Percentiles rank a stretch among this genome's conserved stretches.
Conservation (phyloP, 352 stramenopile genomes). For the Phytopythium ostracodes region DNA sequence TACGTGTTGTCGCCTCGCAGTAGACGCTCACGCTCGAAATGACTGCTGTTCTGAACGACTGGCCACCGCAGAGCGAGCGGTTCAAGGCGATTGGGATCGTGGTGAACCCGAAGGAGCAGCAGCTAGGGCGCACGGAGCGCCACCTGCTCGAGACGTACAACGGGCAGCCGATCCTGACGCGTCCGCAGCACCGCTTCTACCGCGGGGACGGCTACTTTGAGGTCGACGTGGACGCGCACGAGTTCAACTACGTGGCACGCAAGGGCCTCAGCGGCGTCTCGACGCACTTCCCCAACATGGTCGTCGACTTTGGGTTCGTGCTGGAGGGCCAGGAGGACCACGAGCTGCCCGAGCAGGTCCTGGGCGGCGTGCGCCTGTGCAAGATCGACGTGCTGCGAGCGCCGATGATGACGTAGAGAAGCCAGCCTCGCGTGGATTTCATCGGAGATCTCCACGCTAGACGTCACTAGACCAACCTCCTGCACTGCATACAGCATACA, state of each 20-base stretch:
- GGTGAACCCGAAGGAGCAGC: slow-evolving; percentile 68
- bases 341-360: slow-evolving; percentile 74
- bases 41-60: background rate
- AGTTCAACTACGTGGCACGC: slow-evolving; percentile 82
- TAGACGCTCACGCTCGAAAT: background rate
- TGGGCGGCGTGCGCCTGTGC: slow-evolving; percentile 69
- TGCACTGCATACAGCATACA: background rate
- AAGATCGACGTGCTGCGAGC: slow-evolving; percentile 67
- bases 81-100: slow-evolving; percentile 85
- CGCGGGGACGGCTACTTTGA: slow-evolving; percentile 73
- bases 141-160: slow-evolving; percentile 84
- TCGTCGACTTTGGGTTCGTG: slow-evolving; percentile 82
- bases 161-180: slow-evolving; percentile 74
- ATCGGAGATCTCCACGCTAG: background rate
- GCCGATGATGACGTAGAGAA: slow-evolving; percentile 17
- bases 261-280: slow-evolving; percentile 71
- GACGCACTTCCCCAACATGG: slow-evolving; percentile 75
- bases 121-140: slow-evolving; percentile 62
- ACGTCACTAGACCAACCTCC: background rate
- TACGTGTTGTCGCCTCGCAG: background rate
- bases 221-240: slow-evolving; percentile 75
- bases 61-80: slow-evolving; percentile 46
- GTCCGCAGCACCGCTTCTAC: slow-evolving; percentile 76
- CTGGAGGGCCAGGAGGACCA: slow-evolving; percentile 74
- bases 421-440: background rate